These are phyloP conservation scores for Pinus taeda DNA, from an alignment of 75 land plant genomes.

Conservation along the genomic window DNA sequence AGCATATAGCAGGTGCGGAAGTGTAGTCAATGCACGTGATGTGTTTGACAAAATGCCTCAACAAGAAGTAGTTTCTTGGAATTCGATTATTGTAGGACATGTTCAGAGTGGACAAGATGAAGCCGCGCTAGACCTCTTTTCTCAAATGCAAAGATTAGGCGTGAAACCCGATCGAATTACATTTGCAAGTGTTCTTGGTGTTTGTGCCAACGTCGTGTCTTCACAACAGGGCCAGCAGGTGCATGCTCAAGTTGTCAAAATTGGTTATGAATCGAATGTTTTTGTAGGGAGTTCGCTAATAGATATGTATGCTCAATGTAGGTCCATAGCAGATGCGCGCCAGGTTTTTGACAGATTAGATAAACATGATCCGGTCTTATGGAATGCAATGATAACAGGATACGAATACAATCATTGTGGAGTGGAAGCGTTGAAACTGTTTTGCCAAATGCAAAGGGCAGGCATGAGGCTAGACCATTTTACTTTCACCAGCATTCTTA, in stretches of 20 bases:
- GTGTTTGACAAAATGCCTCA: conserved; percentile 17
- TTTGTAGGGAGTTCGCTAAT: conserved; percentile 21
- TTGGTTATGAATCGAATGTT: conserved; percentile 22
- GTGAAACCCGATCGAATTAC: conserved; percentile 7
- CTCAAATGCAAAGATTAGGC: conserved; percentile 5
- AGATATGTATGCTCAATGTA: conserved; percentile 21
- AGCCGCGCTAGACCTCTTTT: conserved; percentile 11
- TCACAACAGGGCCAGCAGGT: conserved; percentile 4
- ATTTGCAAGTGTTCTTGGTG: conserved; percentile 8
- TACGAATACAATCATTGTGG: conserved; percentile 5
- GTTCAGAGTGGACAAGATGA: conserved; percentile 6
- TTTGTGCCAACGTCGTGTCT: conserved; percentile 9
- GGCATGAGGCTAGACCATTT: conserved; percentile 35
- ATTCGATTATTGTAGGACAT: conserved; percentile 14
- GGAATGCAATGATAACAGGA: conserved; percentile 19
- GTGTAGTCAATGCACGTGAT: background rate
- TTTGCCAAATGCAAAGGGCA: conserved; percentile 46
- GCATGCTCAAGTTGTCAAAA: conserved; percentile 1
- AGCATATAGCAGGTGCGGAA: conserved; percentile 8
- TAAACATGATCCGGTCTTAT: conserved; percentile 2
- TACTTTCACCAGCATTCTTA: conserved; percentile 37
- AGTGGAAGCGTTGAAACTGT: conserved; percentile 26
- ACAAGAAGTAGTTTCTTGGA: conserved; percentile 21
- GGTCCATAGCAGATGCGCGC: conserved; percentile 7
- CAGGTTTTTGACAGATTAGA: background rate